These are phyloP conservation scores for Eremochloa ophiuroides DNA, from an alignment of 176 grass and related monocot genomes.

Conservation along the genomic window DNA sequence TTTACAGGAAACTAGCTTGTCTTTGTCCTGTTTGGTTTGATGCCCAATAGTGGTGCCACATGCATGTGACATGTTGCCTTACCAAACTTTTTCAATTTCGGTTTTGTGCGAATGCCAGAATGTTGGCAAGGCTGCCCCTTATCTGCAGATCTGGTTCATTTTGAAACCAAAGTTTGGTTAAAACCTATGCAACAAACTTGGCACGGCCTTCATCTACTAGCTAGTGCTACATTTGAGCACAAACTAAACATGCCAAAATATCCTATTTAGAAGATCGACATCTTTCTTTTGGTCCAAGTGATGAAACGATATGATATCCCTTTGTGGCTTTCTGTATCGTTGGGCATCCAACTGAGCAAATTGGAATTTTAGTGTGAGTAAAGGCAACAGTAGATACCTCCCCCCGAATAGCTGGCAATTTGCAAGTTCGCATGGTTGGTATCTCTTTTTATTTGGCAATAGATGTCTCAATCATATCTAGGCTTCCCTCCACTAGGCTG, in stretches of 20 bases:
- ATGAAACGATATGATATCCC: conserved; percentile 20
- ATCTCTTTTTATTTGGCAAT: background rate
- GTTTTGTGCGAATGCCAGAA: background rate
- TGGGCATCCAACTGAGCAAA: conserved; percentile 15
- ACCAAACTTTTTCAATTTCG: background rate
- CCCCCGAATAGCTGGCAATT: conserved; percentile 15
- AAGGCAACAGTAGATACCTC: conserved; percentile 20
- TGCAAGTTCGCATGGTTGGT: conserved; percentile 9
- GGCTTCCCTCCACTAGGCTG: conserved; percentile 13
- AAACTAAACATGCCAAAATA: background rate
- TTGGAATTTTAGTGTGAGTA: background rate
- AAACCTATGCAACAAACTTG: background rate
- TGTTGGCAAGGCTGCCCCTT: background rate
- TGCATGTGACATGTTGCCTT: background rate
- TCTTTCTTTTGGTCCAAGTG: background rate
- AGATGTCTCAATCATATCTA: conserved; percentile 26
- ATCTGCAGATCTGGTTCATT: background rate
- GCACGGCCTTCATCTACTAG: background rate
- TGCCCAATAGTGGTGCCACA: background rate
- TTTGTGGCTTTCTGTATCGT: conserved; percentile 28
- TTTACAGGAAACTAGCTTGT: conserved; percentile 1
- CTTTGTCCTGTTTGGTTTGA: background rate
- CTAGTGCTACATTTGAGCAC: background rate
- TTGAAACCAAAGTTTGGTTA: background rate
- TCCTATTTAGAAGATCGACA: background rate